These are phyloP conservation scores for Phaffia tasmanica DNA, from an alignment of 768 basidiomycete genomes.

Conservation along the genomic window DNA sequence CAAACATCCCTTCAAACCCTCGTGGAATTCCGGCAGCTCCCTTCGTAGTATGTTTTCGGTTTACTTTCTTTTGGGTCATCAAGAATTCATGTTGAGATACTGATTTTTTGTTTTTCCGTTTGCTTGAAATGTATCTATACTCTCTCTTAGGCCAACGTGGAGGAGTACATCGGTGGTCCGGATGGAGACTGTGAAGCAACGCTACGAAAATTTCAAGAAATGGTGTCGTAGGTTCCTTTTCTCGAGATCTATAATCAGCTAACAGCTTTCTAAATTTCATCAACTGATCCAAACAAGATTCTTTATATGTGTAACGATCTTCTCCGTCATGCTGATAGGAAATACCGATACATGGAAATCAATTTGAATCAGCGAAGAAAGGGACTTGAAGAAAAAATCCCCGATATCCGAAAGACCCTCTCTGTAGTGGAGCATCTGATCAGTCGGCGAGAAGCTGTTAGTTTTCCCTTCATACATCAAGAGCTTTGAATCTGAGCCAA, in stretches of 20 bases:
- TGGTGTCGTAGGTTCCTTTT: conserved; percentile 63
- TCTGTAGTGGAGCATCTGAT: conserved; percentile 63
- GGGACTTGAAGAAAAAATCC: conserved; percentile 84
- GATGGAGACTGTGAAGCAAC: conserved; percentile 66
- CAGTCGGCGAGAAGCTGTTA: conserved; percentile 36
- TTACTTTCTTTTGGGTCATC: neutral
- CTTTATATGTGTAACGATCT: neutral
- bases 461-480: neutral
- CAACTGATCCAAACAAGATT: neutral
- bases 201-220: conserved; percentile 76
- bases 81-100: too few relatives aligned
- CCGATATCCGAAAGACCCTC: conserved; percentile 86
- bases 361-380: conserved; percentile 65
- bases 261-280: neutral
- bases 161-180: conserved; percentile 67
- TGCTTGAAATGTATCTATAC: neutral
- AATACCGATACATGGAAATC: conserved; percentile 96
- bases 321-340: conserved; percentile 46
- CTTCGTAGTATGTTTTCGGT: conserved; percentile 62
- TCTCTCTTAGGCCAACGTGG: conserved; percentile 61
- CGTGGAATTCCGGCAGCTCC: conserved; percentile 91
- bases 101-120: neutral
- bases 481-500: neutral
- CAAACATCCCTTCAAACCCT: conserved; percentile 55
- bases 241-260: neutral